phyloP scores from a whole-genome alignment of 2,329 filamentous ascomycete genomes.

The Tolypocladium sp. region DNA sequence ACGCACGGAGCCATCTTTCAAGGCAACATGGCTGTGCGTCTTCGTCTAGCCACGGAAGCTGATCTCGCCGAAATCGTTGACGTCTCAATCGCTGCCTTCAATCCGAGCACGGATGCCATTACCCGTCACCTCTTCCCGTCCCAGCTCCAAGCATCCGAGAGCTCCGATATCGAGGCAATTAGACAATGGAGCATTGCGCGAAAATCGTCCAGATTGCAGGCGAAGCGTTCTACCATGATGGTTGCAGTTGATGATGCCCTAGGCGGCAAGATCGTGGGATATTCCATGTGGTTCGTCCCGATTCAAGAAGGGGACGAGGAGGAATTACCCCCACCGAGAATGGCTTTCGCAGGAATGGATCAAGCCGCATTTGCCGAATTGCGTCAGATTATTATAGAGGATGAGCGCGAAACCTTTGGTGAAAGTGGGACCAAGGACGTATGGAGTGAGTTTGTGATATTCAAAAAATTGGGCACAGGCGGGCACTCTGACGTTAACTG shows the following conservation, averaged over 20 bases:
- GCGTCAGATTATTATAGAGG: not conserved
- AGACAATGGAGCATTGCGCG: not conserved
- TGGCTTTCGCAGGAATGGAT: not conserved
- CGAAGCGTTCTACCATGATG: not conserved
- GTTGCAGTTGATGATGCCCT: not conserved
- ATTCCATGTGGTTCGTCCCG: not conserved
- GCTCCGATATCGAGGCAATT: not conserved
- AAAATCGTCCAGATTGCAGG: not conserved
- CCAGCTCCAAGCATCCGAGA: not conserved
- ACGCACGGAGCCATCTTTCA: no score
- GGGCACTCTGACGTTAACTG: not conserved
- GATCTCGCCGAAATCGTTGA: not conserved
- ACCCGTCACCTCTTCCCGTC: not conserved
- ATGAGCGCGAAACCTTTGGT: not conserved
- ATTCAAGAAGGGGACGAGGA: not conserved
- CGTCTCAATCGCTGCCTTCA: not conserved
- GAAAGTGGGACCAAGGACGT: not conserved
- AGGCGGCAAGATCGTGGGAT: not conserved
- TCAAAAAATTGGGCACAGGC: not conserved
- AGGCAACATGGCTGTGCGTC: not conserved
- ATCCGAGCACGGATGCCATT: not conserved
- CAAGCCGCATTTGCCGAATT: not conserved
- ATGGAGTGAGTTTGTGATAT: not conserved
- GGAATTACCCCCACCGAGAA: not conserved
- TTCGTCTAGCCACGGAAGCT: not conserved